Evolutionary conservation across 2,329 filamentous ascomycete species (phyloP), one percentile per base, ranked within the genome.

Genomic region (Colletotrichum sansevieriae): DNA sequence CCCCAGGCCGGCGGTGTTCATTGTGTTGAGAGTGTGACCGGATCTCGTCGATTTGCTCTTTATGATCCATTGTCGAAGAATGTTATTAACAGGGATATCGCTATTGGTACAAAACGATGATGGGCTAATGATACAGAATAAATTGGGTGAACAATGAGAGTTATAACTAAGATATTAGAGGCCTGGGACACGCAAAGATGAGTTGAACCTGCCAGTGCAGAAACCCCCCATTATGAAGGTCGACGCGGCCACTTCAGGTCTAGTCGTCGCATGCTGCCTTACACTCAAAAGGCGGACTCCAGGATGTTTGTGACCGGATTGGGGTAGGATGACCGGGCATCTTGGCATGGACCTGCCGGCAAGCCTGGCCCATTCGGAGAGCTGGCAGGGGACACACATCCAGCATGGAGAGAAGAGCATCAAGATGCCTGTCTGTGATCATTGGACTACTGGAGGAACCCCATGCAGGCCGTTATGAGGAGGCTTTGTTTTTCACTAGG

Each of bases 311-410:
- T 13, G 15, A 18, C 46, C 9, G 25, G 46, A 59, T 39, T n/a
- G 54, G 60, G 60, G 33, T 65, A 43, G 15, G 22, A 33, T 10
- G 54, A 18, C 46, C 61, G 13, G 46, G 43, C 52, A 29, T 47
- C 54, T 68, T 68, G 65, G 54, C 65, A 65, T 25, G 65, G 61
- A 29, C 47, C 29, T 41, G 61, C 54, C 55, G 39, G 54, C 33
- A 59, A 22, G 44, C 18, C 33, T 22, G 33, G 54, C 54, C 46
- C 61, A 43, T 39, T 46, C 44, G 61, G 54, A 65, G 10, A 15
- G 18, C 35, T 49, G 57, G 57, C 43, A 47, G 46, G 11, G 43
- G 20, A 2, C 33, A 4, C 33, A 4, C 35, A 20, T 22, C 41
- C 33, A 35, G 33, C 0, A 18, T 20, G 54, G 10, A 11, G 18